Base-by-base conservation (phyloP, 805 yeast genomes). In the Spathaspora sp. region DNA sequence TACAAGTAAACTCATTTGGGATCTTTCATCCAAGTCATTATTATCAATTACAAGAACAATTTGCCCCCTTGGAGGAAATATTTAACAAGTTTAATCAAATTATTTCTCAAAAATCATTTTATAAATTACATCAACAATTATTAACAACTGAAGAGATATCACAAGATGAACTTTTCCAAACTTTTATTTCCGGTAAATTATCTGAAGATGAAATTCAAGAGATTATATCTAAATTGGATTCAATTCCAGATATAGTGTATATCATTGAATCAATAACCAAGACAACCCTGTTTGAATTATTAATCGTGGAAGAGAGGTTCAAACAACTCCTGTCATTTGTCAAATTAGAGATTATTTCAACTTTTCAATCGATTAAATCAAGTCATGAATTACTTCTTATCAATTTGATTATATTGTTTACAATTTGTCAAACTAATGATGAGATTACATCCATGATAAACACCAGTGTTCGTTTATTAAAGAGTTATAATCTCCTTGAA, bases 1-100 rank as follows among this genome's bases (percentile, higher is more conserved):
- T 64, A 17, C 70, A 72, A 54, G 63, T 65, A 1, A 70, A 73
- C 55, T 73, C 74, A 1, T 38, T 70, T 18, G 70, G 72, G 1
- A 48, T 66, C 2, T 63, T 60, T 47, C 60, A 75, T 52, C 62
- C 62, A 9, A 62, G 72, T 1, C 75, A 71, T 54, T 53, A 52
- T 42, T 42, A 32, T 35, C 44, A 10, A 23, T 9, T 29, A 29
- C 32, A 9, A 5, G 32, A 29, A 10, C 11, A n/a, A 35, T 44
- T 45, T 46, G 49, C 3, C 3, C 54, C 57, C 29, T 49, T 69
- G 17, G 58, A 63, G 0, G 39, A 52, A 2, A 50, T 70, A 8
- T 59, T 73, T 39, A 49, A 45, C 11, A 52, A 56, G 1, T 53
- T 73, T 14, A 55, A 63, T 5, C 39, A 55, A 6, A 56, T 58